phyloP scores from a whole-genome alignment of 192 early-diverging fungal species.

The Rhizophlyctis rosea region DNA sequence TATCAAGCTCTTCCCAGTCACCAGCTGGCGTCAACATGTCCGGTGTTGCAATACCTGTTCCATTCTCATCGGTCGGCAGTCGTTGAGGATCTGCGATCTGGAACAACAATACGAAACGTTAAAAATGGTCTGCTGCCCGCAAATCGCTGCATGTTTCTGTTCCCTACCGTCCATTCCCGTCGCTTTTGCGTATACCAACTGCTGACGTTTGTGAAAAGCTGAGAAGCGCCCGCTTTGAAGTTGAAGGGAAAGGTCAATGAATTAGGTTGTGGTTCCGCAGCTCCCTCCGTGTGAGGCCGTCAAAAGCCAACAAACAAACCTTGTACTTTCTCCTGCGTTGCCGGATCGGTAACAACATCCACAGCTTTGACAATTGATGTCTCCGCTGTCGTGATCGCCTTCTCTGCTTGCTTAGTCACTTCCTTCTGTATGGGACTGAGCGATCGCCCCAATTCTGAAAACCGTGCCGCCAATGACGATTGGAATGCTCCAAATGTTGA shows the following conservation, averaged over 20 bases:
- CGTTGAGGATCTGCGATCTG: too few relatives aligned
- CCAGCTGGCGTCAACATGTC: too few relatives aligned
- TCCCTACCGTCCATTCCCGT: too few relatives aligned
- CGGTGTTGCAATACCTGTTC: too few relatives aligned
- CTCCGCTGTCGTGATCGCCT: slow-evolving; percentile 2
- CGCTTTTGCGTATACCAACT: slow-evolving; percentile 28
- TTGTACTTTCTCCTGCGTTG: slow-evolving; percentile 18
- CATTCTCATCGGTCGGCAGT: too few relatives aligned
- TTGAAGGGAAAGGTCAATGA: not conserved
- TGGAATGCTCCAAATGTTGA: slow-evolving; percentile 27
- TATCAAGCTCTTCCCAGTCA: too few relatives aligned
- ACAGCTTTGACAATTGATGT: slow-evolving; percentile 12
- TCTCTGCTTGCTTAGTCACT: slow-evolving; percentile 11
- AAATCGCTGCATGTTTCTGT: too few relatives aligned
- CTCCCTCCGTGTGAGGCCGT: not conserved
- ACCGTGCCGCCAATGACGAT: slow-evolving; percentile 25
- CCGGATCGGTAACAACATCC: slow-evolving; percentile 17
- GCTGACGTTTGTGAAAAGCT: slow-evolving; percentile 36
- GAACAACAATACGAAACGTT: too few relatives aligned
- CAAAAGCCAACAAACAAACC: too few relatives aligned
- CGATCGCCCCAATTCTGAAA: slow-evolving; percentile 25
- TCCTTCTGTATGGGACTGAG: slow-evolving; percentile 25
- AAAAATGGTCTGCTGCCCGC: too few relatives aligned
- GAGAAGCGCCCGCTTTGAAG: slow-evolving; percentile 19
- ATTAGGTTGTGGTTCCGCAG: not conserved